These are phyloP conservation scores for Populus euphratica DNA, from an alignment of 345 rosid genomes.

Conservation along the genomic window DNA sequence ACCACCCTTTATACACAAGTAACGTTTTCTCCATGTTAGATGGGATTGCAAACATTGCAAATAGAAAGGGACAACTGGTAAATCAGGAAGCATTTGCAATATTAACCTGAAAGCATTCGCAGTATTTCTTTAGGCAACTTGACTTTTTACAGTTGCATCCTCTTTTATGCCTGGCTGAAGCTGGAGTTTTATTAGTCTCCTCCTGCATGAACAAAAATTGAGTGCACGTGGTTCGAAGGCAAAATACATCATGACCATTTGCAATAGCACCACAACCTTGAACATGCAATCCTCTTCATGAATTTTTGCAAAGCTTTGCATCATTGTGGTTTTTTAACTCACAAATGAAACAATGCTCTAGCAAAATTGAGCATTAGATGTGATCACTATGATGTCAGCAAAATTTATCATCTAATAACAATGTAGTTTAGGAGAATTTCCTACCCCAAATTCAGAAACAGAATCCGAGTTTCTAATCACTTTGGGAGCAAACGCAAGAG, in stretches of 20 bases:
- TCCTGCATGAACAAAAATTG: constrained; percentile 33
- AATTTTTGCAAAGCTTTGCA: constrained; percentile 3
- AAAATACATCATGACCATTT: neutral
- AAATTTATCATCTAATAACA: constrained; percentile 5
- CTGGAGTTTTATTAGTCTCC: constrained; percentile 58
- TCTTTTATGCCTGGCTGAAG: constrained; percentile 68
- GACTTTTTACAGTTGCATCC: constrained; percentile 87
- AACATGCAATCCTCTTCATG: constrained; percentile 5
- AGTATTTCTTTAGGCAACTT: constrained; percentile 69
- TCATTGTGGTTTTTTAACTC: neutral
- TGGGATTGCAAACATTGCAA: neutral
- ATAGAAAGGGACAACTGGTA: constrained; percentile 7
- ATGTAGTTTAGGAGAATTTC: constrained; percentile 18
- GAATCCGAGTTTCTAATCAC: constrained; percentile 41
- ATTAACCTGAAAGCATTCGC: constrained; percentile 73
- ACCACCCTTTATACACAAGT: constrained; percentile 41
- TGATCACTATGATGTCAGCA: constrained; percentile 11
- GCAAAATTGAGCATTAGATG: constrained; percentile 6
- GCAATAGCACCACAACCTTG: constrained; percentile 8
- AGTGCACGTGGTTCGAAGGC: neutral
- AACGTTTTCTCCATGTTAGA: constrained; percentile 19
- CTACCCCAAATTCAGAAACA: constrained; percentile 37
- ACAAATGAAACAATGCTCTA: constrained; percentile 3
- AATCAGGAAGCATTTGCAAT: neutral
- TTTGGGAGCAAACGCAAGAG: constrained; percentile 86